phyloP scores from a whole-genome alignment of 352 stramenopile genomes.

The Globisporangium takayamanum region DNA sequence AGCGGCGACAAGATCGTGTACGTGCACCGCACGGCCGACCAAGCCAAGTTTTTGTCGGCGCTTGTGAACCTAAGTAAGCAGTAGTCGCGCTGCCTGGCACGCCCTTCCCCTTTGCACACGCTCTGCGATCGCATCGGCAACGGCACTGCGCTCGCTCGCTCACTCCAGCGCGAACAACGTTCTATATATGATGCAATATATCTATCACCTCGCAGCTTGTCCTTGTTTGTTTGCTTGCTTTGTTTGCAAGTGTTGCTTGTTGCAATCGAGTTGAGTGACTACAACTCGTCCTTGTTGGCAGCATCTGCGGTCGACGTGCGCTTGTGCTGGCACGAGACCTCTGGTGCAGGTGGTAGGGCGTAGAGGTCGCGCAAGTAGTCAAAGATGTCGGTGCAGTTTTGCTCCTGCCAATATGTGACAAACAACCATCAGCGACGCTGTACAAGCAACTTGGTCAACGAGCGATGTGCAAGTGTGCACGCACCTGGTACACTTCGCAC shows the following conservation, averaged over 20 bases:
- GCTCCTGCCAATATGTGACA: conserved; percentile 21
- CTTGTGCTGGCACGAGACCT: conserved; percentile 23
- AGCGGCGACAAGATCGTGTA: conserved; percentile 87
- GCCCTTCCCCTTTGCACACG: not conserved
- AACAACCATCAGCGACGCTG: too few species aligned
- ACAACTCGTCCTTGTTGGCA: conserved; percentile 18
- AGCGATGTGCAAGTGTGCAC: not conserved
- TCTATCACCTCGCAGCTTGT: not conserved
- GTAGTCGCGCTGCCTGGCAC: conserved; percentile 17
- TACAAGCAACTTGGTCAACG: too few species aligned
- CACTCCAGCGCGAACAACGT: too few species aligned
- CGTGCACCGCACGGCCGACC: conserved; percentile 81
- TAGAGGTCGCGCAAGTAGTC: conserved; percentile 57
- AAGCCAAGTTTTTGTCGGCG: conserved; percentile 82
- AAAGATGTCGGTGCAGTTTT: conserved; percentile 55
- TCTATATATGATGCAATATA: not conserved
- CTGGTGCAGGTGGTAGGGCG: conserved; percentile 25
- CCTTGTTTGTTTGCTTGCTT: too few species aligned
- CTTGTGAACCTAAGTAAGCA: conserved; percentile 74
- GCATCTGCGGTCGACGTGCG: conserved; percentile 11
- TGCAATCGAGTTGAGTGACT: not conserved
- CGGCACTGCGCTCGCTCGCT: too few species aligned
- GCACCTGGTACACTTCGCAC: conserved; percentile 46
- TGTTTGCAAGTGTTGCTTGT: too few species aligned
- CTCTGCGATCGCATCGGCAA: too few species aligned